Evolutionary conservation across 2,329 filamentous ascomycete genomes (phyloP).

Genomic region (Fusarium palustre): DNA sequence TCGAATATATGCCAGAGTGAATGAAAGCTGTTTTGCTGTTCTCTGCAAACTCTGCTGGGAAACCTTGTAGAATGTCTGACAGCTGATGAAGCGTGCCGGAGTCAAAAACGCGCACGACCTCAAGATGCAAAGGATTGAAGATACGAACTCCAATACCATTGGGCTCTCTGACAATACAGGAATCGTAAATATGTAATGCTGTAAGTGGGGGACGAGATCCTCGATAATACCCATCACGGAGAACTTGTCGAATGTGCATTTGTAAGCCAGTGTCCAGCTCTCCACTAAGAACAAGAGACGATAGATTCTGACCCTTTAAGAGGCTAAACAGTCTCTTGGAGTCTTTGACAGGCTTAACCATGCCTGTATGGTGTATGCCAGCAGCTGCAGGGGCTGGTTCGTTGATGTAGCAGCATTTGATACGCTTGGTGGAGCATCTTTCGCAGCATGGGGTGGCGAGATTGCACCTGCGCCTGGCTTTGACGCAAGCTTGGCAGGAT

Average conservation of each 20-base stretch:
- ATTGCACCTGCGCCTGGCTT: constrained; percentile 10
- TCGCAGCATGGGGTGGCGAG: constrained; percentile 10
- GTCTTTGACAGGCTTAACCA: accelerated
- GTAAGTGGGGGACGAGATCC: constrained; percentile 6
- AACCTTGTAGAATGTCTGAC: background rate
- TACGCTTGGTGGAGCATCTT: constrained; percentile 12
- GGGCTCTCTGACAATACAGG: accelerated
- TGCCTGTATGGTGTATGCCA: accelerated
- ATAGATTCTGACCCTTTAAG: accelerated
- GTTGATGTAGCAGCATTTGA: constrained; percentile 11
- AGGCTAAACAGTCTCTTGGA: accelerated
- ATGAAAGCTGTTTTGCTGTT: constrained; percentile 1
- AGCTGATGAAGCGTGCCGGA: background rate
- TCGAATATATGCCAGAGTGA: background rate
- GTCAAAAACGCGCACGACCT: constrained; percentile 3
- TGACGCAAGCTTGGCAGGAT: constrained; percentile 10
- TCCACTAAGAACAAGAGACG: background rate
- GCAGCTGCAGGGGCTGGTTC: constrained; percentile 2
- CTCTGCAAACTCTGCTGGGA: background rate
- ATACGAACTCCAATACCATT: background rate
- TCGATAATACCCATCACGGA: background rate
- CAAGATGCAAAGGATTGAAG: background rate
- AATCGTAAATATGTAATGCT: accelerated
- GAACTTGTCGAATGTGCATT: constrained; percentile 1
- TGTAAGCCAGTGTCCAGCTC: constrained; percentile 5